Base-by-base conservation (phyloP, 169 alveolate species). In the Condylostoma magnum region DNA sequence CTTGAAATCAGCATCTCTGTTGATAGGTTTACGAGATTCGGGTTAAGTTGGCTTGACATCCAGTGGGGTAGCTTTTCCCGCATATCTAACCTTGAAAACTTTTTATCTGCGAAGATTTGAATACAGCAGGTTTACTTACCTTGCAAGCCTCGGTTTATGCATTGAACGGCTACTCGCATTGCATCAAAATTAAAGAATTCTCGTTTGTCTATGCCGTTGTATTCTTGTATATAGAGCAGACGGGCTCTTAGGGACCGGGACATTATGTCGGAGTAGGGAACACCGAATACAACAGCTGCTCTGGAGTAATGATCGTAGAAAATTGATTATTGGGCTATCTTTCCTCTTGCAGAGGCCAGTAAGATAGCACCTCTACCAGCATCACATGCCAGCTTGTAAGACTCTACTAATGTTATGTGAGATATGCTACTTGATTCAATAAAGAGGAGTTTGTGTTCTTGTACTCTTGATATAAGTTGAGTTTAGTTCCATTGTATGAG, bases 361-460 rank as follows among this genome's bases (percentile, higher is more conserved):
- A 89, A 80, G 3, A 86, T 85, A 6, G 92, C 95, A 4, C 95
- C 95, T 67, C 95, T 75, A 12, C 95, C 95, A 34, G 76, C 50
- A 57, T 82, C 90, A 37, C 95, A 89, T 3, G 90, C 86, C 51
- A 69, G 51, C 53, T 87, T 79, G 56, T 38, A 60, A 27, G 18
- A 38, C 10, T 51, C 10, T 18, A 51, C 70, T 18, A 67, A 18
- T 4, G 79, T 76, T 37, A 88, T 84, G 63, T 89, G 77, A 15
- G 48, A 66, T 6, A 77, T 67, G 54, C 83, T 92, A 31, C 78
- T 78, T 2, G 90, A 76, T 58, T 89, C 95, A 28, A 89, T 76
- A 69, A 79, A 84, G 3, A 89, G 56, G 10, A 85, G 69, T 65
- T 89, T 89, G 47, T 82, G 72, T 48, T 84, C 88, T 44, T 77